Evolutionary conservation across 768 basidiomycete species (phyloP).

Genomic region (Macrolepiota dolichaula): DNA sequence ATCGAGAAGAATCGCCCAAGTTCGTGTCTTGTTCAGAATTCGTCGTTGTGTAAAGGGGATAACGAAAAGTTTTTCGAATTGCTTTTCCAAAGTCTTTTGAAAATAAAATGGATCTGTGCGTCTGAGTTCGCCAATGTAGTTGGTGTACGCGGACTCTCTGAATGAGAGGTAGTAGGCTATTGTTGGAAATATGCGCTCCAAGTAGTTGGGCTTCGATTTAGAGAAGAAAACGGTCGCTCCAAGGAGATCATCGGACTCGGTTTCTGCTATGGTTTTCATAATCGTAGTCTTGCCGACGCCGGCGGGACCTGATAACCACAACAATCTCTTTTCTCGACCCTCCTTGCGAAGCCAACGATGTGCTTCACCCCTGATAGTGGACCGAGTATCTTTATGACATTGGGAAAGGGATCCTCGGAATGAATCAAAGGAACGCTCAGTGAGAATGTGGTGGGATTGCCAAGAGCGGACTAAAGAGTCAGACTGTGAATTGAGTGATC

Average conservation of each 20-base stretch:
- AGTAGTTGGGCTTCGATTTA: background rate
- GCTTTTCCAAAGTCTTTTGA: constrained; percentile 7
- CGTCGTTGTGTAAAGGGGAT: constrained; percentile 3
- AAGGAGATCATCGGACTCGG: background rate
- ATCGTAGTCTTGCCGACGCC: background rate
- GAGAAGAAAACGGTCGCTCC: background rate
- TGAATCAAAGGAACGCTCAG: too few species aligned
- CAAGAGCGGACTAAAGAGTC: too few species aligned
- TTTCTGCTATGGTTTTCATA: background rate
- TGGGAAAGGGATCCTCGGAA: too few species aligned
- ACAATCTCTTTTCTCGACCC: too few species aligned
- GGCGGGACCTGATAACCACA: too few species aligned
- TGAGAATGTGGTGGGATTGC: too few species aligned
- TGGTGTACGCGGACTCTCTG: background rate
- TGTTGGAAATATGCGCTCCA: constrained; percentile 17
- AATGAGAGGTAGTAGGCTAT: constrained; percentile 20
- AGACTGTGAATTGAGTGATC: too few species aligned
- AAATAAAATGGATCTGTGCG: background rate
- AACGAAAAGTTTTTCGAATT: constrained; percentile 14
- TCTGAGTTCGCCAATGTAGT: constrained; percentile 7
- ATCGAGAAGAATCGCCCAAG: constrained; percentile 18
- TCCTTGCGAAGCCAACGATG: too few species aligned
- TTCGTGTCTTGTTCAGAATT: background rate
- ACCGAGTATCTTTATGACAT: too few species aligned
- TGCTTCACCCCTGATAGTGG: too few species aligned